Base-by-base conservation (phyloP, 2,329 filamentous ascomycete species). In the Periconia digitata region DNA sequence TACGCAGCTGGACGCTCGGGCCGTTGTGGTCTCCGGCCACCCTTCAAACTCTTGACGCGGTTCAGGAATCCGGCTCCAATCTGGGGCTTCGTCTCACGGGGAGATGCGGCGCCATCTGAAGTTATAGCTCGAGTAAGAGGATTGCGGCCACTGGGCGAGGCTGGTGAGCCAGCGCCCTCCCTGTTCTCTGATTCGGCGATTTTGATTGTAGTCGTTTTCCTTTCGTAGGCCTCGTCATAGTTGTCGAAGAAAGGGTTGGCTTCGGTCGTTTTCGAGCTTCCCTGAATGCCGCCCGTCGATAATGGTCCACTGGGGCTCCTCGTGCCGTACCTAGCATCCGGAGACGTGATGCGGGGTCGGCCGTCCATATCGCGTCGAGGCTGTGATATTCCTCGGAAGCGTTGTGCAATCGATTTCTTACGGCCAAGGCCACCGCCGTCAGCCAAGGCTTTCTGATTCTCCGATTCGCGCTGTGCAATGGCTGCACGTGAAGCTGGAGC, bases 331-430 rank as follows among this genome's bases (percentile, higher is more conserved):
- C 87, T 80, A 35, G 83, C 81, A 21, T 79, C 77, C n/a, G 83
- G 76, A 18, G 72, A 74, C 8, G 58, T 64, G 46, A 72, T 71
- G 23, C 72, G 69, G 20, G 68, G 56, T 22, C 59, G 61, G 36
- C 57, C 64, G 22, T 71, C 68, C 20, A 79, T 81, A 20, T 83
- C 80, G 42, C 84, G 83, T 8, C 81, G 82, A n/a, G 81, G 81
- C 53, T 85, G 85, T 68, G 86, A 90, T 62, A 95, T 91, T 55
- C 89, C 87, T 35, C 91, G 87, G 68, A 99, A 87, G 47, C 92
- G 89, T 69, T 96, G 91, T 2, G 91, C 94, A 51, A 99, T 79
- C 22, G 92, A 96, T 77, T 96, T 96, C 80, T 96, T 97, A 51
- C 94, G 85, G 58, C 87, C 85, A 36, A 99, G 73, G 5, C 79